Evolutionary conservation across 179 eudicot genomes (phyloP), one percentile per base, ranked within the genome.

Genomic region (Silene vulgaris): DNA sequence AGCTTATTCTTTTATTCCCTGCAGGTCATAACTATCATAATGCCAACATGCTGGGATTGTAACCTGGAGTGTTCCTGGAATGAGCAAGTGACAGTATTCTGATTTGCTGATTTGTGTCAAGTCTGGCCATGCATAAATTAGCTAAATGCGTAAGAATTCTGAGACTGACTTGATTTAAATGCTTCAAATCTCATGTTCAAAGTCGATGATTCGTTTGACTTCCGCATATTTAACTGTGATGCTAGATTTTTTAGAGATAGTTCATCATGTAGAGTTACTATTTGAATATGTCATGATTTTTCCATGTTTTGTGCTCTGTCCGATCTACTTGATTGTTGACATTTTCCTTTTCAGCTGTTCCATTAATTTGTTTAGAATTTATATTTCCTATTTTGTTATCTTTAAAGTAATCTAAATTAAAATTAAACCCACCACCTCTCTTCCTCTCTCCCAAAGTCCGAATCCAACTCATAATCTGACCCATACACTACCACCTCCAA

Each of bases 101-200:
- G 65, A 69, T 32, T 62, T 68, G 30, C 3, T 28, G 5, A 17
- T 16, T 50, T 29, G 5, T 29, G 5, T 28, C 28, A 56, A 69
- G 8, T 32, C 37, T 65, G 62, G 43, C 66, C 69, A 76, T 76
- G 82, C 76, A 56, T 64, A 72, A 65, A 52, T 72, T 32, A 76
- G 14, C 21, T 20, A 45, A 72, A 8, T 56, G 61, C 45, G 73
- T 28, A 45, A 71, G 6, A 52, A 23, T 21, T 50, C 1, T 29
- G 5, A 64, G 79, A 65, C 30, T 71, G 72, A 71, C 21, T 40
- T 72, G 73, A 68, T 75, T 67, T 73, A 73, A 68, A 52, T 54
- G 17, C 63, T 75, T 52, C 17, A 17, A 61, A 28, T 62, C 19
- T 54, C 64, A 3, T 52, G n/a, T 64, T 69, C 76, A 63, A 76